Evolutionary conservation across 2,329 filamentous ascomycete genomes (phyloP).

Genomic region (Paraphoma sp.): DNA sequence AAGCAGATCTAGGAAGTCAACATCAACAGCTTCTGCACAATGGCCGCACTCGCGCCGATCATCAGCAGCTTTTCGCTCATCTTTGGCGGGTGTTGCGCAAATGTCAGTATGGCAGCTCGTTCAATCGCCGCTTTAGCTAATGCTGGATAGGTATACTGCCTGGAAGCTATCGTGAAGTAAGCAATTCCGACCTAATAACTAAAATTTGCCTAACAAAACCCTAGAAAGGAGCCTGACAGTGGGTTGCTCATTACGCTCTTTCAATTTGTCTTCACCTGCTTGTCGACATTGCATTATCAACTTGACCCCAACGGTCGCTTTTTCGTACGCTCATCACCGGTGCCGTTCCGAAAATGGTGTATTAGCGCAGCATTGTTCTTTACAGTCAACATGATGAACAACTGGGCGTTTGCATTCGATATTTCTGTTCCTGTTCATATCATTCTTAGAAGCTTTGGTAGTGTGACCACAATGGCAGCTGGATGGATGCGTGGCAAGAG

Average conservation of each 20-base stretch:
- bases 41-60: conserved; percentile 46
- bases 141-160: conserved; percentile 78
- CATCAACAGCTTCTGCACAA: conserved; percentile 11
- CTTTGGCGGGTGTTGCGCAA: conserved; percentile 94
- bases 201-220: conserved; percentile 19
- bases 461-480: conserved; percentile 93
- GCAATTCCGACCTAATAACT: conserved; percentile 30
- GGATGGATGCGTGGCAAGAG: conserved; percentile 85
- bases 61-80: conserved; percentile 78
- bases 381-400: conserved; percentile 93
- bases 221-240: conserved; percentile 80
- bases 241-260: conserved; percentile 70
- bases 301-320: conserved; percentile 65
- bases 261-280: conserved; percentile 67
- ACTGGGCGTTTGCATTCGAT: conserved; percentile 95
- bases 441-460: conserved; percentile 91
- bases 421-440: conserved; percentile 98
- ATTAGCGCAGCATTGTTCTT: conserved; percentile 92
- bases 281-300: conserved; percentile 58
- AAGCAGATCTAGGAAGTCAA: too few species aligned
- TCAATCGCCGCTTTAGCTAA: conserved; percentile 9
- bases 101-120: conserved; percentile 63
- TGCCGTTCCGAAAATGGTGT: conserved; percentile 84
- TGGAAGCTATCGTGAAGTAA: conserved; percentile 95
- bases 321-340: conserved; percentile 77